Evolutionary conservation across 495 filamentous ascomycete genomes (phyloP), one percentile per base, ranked within the genome.

Genomic region (Penicillium silybi): DNA sequence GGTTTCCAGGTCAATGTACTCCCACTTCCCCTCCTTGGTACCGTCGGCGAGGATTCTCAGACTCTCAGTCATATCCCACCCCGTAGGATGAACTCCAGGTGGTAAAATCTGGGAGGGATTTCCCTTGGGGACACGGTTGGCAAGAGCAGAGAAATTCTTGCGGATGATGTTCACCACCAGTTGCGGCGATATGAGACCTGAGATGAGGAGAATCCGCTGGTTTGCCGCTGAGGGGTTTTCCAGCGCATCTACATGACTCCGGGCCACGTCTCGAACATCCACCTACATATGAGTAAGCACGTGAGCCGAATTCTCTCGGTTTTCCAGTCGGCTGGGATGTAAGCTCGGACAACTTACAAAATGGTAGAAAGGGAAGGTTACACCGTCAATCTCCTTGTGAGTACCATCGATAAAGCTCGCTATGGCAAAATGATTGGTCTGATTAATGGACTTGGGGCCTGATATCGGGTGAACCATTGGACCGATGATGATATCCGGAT

Each of bases 241-340:
- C 6, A 73, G 45, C 0, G 71, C 61, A 16, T 57, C 45, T 41
- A 73, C 53, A 45, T 76, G 74, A 6, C 67, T 65, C 7, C 52
- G 54, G 9, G 71, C 69, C 9, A 74, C 60, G 44, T 71, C 50
- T 20, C 69, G 69, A 38, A 71, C 66, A 37, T 73, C 69, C 18
- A 75, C 62, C 57, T 74, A 35, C 16, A 48, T 44, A 20, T 39
- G 50, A 32, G 26, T 10, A 16, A 44, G 29, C 29, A 32, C 2
- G 13, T 11, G 8, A 32, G 26, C 11, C 11, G 13, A 15, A 1
- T 32, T 32, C 1, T 32, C 29, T 32, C 29, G 9, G 8, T 32
- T 32, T 32, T 10, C 29, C 8, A 32, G 29, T 13, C 11, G 29
- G 10, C 29, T 13, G 2, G 8, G 10, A 13, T 32, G 29, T 32